A percentile compares a stretch with the other conserved stretches of the same genome.
phyloP scores from a whole-genome alignment of 2,329 filamentous ascomycete genomes.

The Metarhizium humberi region DNA sequence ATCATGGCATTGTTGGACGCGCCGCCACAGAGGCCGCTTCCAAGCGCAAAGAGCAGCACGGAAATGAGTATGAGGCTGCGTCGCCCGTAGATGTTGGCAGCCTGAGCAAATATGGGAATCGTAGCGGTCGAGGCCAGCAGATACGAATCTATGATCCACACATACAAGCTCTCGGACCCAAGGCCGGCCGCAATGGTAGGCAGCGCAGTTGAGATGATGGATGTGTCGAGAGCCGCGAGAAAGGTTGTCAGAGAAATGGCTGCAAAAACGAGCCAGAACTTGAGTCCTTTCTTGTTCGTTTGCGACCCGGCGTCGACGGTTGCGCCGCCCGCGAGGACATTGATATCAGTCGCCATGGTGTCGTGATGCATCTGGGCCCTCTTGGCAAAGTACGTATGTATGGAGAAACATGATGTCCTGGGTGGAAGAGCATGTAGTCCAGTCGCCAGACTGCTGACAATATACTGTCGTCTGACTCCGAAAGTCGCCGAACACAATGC shows the following conservation, averaged over 20 bases:
- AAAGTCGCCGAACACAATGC: no score
- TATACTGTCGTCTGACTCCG: no score
- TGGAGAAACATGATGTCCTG: no score
- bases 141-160: conserved; percentile 70
- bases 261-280: no score
- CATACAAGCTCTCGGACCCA: conserved; percentile 55
- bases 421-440: no score
- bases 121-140: conserved; percentile 59
- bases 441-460: no score
- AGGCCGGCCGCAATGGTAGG: conserved; percentile 46
- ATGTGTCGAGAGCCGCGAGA: not conserved
- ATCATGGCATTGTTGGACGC: conserved; percentile 29
- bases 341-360: no score
- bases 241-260: not conserved
- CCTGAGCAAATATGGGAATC: conserved; percentile 61
- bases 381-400: no score
- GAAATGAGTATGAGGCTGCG: conserved; percentile 42
- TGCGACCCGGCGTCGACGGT: no score
- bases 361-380: no score
- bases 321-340: no score
- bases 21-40: conserved; percentile 26
- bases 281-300: no score
- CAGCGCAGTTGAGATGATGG: conserved; percentile 40
- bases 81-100: conserved; percentile 46
- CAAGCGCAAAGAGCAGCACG: conserved; percentile 32